Percentiles rank a stretch among this genome's conserved stretches.
phyloP scores from a whole-genome alignment of 2,329 filamentous ascomycete genomes.

The Phyllosticta paracitricarpa region DNA sequence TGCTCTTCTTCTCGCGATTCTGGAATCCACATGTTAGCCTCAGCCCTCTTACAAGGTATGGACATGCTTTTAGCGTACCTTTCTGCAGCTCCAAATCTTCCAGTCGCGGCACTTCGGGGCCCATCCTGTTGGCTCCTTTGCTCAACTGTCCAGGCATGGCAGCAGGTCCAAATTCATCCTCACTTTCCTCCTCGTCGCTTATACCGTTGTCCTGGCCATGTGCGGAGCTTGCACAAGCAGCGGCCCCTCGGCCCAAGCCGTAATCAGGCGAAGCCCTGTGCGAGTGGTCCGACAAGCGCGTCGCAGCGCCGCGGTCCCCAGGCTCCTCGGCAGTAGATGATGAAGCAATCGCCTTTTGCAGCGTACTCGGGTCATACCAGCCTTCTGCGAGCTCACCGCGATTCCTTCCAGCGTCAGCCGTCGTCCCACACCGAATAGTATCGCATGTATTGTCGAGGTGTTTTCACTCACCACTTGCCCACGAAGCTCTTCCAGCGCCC shows the following conservation, averaged over 20 bases:
- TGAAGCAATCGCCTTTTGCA: constrained; percentile 41
- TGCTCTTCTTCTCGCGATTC: constrained; percentile 43
- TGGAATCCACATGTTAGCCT: not conserved
- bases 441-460: not conserved
- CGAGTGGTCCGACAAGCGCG: constrained; percentile 19
- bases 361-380: constrained; percentile 81
- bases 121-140: constrained; percentile 24
- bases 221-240: not conserved
- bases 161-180: constrained; percentile 48
- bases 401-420: constrained; percentile 57
- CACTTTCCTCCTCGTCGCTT: constrained; percentile 46
- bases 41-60: not conserved
- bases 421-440: not conserved
- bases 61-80: constrained; percentile 21
- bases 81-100: constrained; percentile 61
- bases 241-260: not conserved
- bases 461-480: constrained; percentile 60
- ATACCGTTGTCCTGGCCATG: not conserved
- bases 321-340: constrained; percentile 4
- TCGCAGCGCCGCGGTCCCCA: constrained; percentile 23
- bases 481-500: constrained; percentile 93
- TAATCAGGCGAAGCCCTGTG: not conserved
- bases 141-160: constrained; percentile 17
- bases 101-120: constrained; percentile 55
- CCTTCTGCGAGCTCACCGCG: constrained; percentile 73